These are phyloP conservation scores for Pugionium dolabratum DNA, from an alignment of 345 rosid genomes.

Conservation along the genomic window DNA sequence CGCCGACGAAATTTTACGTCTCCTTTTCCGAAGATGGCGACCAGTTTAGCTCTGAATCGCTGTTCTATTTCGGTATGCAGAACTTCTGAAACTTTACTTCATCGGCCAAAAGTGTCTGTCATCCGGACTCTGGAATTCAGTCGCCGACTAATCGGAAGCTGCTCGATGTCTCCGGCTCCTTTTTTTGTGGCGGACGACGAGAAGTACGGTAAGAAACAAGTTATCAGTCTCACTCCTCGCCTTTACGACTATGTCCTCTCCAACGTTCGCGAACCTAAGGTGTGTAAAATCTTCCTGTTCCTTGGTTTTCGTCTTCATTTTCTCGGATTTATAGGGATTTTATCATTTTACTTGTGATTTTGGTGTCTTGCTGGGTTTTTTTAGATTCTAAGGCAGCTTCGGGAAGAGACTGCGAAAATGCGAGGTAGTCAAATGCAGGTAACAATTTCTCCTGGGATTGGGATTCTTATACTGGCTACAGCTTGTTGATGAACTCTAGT, in stretches of 20 bases:
- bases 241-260: conserved; percentile 79
- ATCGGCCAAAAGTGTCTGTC: conserved; percentile 23
- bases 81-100: conserved; percentile 4
- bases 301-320: background rate
- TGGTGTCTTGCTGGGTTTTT: background rate
- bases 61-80: conserved; percentile 31
- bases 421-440: conserved; percentile 97
- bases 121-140: conserved; percentile 27
- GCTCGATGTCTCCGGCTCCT: conserved; percentile 39
- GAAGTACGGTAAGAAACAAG: conserved; percentile 74
- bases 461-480: conserved; percentile 3
- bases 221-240: conserved; percentile 72
- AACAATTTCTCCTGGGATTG: background rate
- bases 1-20: background rate
- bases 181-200: conserved; percentile 63
- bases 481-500: conserved; percentile 13
- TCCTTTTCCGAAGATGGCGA: conserved; percentile 13
- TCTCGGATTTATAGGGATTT: conserved; percentile 1
- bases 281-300: conserved; percentile 16
- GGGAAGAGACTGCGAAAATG: conserved; percentile 82
- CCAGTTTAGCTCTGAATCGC: conserved; percentile 37
- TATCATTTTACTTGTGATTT: background rate
- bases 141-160: conserved; percentile 35
- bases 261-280: conserved; percentile 85
- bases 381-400: conserved; percentile 76